Conservation (phyloP, 2,329 filamentous ascomycete species). For the Colletotrichum caudatum region DNA sequence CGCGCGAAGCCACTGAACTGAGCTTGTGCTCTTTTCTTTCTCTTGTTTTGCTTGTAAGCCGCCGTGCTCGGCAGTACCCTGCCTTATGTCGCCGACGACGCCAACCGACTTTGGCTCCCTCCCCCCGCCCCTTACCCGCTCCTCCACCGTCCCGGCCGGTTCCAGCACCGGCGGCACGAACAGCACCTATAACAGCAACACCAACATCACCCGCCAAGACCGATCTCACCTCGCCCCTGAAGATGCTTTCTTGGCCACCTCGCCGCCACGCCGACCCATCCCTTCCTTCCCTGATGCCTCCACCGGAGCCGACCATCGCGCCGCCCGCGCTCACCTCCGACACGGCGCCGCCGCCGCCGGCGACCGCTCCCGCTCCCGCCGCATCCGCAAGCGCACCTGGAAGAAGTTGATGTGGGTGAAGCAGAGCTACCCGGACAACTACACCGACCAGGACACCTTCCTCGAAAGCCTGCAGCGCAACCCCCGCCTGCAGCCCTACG, state of each 20-base stretch:
- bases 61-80: slow-evolving; percentile 7
- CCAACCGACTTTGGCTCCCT: slow-evolving; percentile 40
- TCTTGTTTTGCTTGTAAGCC: neutral
- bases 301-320: slow-evolving; percentile 43
- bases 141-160: slow-evolving; percentile 55
- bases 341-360: slow-evolving; percentile 55
- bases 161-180: slow-evolving; percentile 37
- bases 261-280: slow-evolving; percentile 68
- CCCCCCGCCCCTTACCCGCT: slow-evolving; percentile 51
- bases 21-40: neutral
- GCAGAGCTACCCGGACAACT: slow-evolving; percentile 98
- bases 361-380: slow-evolving; percentile 72
- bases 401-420: slow-evolving; percentile 99
- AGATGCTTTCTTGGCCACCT: slow-evolving; percentile 79
- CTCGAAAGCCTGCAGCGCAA: slow-evolving; percentile 96
- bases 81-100: slow-evolving; percentile 38
- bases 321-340: slow-evolving; percentile 42
- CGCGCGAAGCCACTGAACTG: slow-evolving; percentile 13
- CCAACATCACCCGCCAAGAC: slow-evolving; percentile 56
- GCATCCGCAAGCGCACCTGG: slow-evolving; percentile 80
- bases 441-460: slow-evolving; percentile 96
- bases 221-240: slow-evolving; percentile 82
- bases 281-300: slow-evolving; percentile 44
- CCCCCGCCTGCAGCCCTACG: slow-evolving; percentile 91
- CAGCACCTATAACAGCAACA: slow-evolving; percentile 14